These are phyloP conservation scores for Fonsecaea pedrosoi DNA, from an alignment of 2,329 filamentous ascomycete species.

Conservation along the genomic window DNA sequence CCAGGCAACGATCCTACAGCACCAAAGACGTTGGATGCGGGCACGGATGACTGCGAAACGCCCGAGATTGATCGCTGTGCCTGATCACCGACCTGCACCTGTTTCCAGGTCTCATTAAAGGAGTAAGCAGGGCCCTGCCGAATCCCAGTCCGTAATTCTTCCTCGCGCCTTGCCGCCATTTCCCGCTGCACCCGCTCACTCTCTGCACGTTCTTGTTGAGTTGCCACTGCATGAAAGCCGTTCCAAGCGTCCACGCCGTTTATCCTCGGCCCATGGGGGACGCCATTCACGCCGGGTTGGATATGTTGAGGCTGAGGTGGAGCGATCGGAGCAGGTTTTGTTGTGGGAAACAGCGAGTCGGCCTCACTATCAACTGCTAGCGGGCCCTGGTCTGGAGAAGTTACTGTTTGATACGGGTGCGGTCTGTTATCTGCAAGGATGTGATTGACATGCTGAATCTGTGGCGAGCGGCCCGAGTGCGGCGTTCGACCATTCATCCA, in stretches of 20 bases:
- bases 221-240: constrained; percentile 51
- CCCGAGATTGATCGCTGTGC: constrained; percentile 49
- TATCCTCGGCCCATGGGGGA: constrained; percentile 42
- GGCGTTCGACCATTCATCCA: constrained; percentile 41
- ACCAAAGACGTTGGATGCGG: constrained; percentile 48
- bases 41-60: constrained; percentile 46
- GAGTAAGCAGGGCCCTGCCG: constrained; percentile 45
- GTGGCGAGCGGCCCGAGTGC: constrained; percentile 38
- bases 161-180: constrained; percentile 48
- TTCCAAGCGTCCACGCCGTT: constrained; percentile 50
- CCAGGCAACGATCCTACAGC: constrained; percentile 47
- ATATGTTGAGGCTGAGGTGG: constrained; percentile 49
- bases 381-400: constrained; percentile 50
- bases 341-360: constrained; percentile 50
- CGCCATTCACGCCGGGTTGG: constrained; percentile 36
- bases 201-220: constrained; percentile 51
- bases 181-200: constrained; percentile 51
- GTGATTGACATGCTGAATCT: constrained; percentile 37
- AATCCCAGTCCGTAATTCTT: constrained; percentile 45
- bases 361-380: constrained; percentile 43
- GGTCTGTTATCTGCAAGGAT: constrained; percentile 45
- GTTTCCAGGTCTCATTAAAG: constrained; percentile 56
- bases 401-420: constrained; percentile 39
- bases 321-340: constrained; percentile 55
- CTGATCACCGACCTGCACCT: constrained; percentile 52